Evolutionary conservation across 345 rosid species (phyloP).

Genomic region (Gossypium sturtianum): DNA sequence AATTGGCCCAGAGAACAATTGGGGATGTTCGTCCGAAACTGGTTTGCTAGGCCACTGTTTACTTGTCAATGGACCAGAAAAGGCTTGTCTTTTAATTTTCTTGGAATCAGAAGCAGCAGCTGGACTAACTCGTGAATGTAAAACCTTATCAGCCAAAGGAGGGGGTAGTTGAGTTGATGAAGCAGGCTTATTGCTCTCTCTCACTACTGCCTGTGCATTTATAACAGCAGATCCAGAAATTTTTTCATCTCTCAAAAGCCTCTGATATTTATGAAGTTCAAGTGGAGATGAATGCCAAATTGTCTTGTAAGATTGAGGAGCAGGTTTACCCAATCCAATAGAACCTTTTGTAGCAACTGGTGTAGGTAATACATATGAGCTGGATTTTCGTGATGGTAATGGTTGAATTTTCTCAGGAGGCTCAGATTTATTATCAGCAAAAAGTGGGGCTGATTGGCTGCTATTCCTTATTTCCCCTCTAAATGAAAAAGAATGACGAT

Average conservation of each 20-base stretch:
- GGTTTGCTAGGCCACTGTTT: conserved; percentile 39
- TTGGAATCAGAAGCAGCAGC: conserved; percentile 34
- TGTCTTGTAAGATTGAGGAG: conserved; percentile 32
- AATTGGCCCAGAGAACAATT: conserved; percentile 66
- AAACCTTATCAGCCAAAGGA: conserved; percentile 50
- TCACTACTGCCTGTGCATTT: conserved; percentile 34
- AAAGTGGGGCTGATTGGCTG: conserved; percentile 85
- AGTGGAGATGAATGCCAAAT: conserved; percentile 76
- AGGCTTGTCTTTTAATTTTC: conserved; percentile 59
- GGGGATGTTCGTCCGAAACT: conserved; percentile 36
- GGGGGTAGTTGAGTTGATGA: conserved; percentile 45
- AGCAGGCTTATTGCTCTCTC: conserved; percentile 52
- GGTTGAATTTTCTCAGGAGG: conserved; percentile 50
- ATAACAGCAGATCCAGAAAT: conserved; percentile 28
- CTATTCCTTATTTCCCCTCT: conserved; percentile 33
- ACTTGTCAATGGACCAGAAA: conserved; percentile 71
- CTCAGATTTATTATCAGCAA: conserved; percentile 43
- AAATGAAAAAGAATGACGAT: conserved; percentile 34
- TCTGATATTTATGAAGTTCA: conserved; percentile 37
- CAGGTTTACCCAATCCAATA: conserved; percentile 25
- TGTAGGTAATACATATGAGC: conserved; percentile 81
- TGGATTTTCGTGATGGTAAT: conserved; percentile 50
- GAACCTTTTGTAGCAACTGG: conserved; percentile 64
- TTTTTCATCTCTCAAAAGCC: conserved; percentile 33
- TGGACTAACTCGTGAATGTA: conserved; percentile 39